phyloP scores from a whole-genome alignment of 2,329 filamentous ascomycete genomes.

The Graphilbum sp. region DNA sequence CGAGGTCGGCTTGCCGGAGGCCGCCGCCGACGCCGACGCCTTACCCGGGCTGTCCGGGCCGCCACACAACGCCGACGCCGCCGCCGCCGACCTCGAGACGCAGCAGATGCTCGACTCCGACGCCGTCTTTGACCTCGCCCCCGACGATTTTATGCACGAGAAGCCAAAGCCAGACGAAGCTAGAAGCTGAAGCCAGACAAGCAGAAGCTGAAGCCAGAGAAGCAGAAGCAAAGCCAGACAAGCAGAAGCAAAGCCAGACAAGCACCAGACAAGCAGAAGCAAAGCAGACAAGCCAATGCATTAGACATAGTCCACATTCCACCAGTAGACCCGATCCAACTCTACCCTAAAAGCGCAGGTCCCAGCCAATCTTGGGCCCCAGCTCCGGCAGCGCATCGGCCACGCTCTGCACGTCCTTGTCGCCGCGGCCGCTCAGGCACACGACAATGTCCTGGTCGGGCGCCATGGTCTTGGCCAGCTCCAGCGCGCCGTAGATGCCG shows the following conservation, averaged over 20 bases:
- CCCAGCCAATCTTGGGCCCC: constrained; percentile 74
- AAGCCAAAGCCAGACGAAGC: too few relatives aligned
- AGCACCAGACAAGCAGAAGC: too few relatives aligned
- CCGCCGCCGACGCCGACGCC: too few relatives aligned
- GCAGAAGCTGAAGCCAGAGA: too few relatives aligned
- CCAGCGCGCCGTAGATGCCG: constrained; percentile 74
- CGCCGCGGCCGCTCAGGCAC: constrained; percentile 80
- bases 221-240: too few relatives aligned
- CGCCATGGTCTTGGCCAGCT: constrained; percentile 83
- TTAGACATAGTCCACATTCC: not conserved
- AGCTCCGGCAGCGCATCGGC: constrained; percentile 82
- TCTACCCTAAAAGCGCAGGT: constrained; percentile 33
- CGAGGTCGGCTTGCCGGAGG: constrained; percentile 5
- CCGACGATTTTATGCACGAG: constrained; percentile 16
- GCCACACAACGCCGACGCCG: constrained; percentile 6
- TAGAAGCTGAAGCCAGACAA: too few relatives aligned
- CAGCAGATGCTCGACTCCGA: constrained; percentile 22
- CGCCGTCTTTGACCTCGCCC: constrained; percentile 29
- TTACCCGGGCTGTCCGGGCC: too few relatives aligned
- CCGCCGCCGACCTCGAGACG: constrained; percentile 13
- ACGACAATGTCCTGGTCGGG: constrained; percentile 85
- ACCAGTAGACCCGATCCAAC: not conserved
- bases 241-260: not conserved
- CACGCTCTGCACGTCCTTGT: constrained; percentile 98
- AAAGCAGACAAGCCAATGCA: too few relatives aligned